Evolutionary conservation across 108 stramenopile genomes (phyloP), one percentile per base, ranked within the genome.

Genomic region (Skeletonema costatum): DNA sequence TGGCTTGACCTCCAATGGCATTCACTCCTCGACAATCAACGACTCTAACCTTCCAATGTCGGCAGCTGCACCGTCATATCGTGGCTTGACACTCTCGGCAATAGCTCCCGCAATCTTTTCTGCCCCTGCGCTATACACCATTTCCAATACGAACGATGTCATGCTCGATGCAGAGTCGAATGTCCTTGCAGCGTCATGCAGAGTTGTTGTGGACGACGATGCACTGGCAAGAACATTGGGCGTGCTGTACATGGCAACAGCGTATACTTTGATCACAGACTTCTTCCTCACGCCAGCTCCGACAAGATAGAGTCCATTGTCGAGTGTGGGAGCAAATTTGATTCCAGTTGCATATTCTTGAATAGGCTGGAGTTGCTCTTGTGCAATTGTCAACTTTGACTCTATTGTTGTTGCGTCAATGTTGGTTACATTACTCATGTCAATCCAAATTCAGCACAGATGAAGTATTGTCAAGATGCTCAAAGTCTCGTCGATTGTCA

Each of bases 71-170:
- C 39, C 39, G 8, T 41, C 39, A 11, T 41, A 41, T 44, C 91
- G 81, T 3, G 93, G 93, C 30, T 76, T 64, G 5, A 94, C 91
- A 41, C 87, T 83, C n/a, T 94, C 93, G 32, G 93, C 91, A 70
- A 94, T 94, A 12, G 93, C 93, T 10, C 64, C 73, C 0, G 91
- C 91, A 86, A 94, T 92, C 73, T 94, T 94, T 64, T 94, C 91
- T n/a, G 93, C 90, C 14, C 90, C 88, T 12, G 92, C 93, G 67
- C 89, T 90, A 77, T 92, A 91, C 68, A 89, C 89, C 93, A 94
- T 94, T 64, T 89, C 80, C 32, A 90, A 67, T 32, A 90, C 29
- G 35, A 84, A 87, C 12, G 81, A 89, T 13, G 92, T 81, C 44
- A 46, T 46, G 3, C 16, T n/a, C 16, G 16, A 46, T 46, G 44